These are phyloP conservation scores for Leishmania tropica DNA, from an alignment of 208 protist species.

Conservation along the genomic window DNA sequence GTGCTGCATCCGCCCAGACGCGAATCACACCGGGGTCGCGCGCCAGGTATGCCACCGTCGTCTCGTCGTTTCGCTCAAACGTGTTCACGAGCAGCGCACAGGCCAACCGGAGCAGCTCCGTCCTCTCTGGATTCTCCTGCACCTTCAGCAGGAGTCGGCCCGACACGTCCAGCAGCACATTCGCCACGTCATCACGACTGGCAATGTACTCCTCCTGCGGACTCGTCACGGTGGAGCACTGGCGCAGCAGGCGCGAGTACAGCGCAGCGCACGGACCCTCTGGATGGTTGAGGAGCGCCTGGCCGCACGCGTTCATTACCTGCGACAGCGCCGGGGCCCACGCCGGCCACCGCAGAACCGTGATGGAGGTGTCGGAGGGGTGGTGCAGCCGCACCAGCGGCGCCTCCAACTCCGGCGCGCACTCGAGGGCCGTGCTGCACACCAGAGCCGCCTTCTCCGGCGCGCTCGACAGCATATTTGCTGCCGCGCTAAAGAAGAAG, in stretches of 20 bases:
- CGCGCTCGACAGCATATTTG: conserved; percentile 24
- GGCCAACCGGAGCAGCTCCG: conserved; percentile 54
- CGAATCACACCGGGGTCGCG: conserved; percentile 38
- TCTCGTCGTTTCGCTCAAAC: conserved; percentile 72
- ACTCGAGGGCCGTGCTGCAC: conserved; percentile 70
- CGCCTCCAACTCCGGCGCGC: conserved; percentile 36
- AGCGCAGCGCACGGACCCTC: conserved; percentile 29
- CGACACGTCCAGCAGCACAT: conserved; percentile 52
- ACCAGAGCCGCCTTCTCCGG: conserved; percentile 47
- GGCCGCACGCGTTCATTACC: conserved; percentile 49
- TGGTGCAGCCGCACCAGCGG: conserved; percentile 38
- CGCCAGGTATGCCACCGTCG: conserved; percentile 46
- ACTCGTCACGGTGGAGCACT: conserved; percentile 58
- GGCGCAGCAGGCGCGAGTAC: conserved; percentile 57
- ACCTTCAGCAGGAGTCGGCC: conserved; percentile 40
- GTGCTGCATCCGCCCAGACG: conserved; percentile 54
- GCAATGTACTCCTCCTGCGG: conserved; percentile 54
- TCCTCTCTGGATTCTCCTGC: conserved; percentile 30
- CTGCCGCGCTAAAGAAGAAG: conserved; percentile 62
- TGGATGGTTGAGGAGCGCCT: conserved; percentile 46
- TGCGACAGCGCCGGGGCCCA: conserved; percentile 61
- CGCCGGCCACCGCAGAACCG: conserved; percentile 46
- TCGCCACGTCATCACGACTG: conserved; percentile 35
- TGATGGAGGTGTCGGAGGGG: conserved; percentile 58
- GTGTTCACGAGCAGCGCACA: conserved; percentile 77